Base-by-base conservation (phyloP, 1,284 basidiomycete species). In the Caloboletus firmus region DNA sequence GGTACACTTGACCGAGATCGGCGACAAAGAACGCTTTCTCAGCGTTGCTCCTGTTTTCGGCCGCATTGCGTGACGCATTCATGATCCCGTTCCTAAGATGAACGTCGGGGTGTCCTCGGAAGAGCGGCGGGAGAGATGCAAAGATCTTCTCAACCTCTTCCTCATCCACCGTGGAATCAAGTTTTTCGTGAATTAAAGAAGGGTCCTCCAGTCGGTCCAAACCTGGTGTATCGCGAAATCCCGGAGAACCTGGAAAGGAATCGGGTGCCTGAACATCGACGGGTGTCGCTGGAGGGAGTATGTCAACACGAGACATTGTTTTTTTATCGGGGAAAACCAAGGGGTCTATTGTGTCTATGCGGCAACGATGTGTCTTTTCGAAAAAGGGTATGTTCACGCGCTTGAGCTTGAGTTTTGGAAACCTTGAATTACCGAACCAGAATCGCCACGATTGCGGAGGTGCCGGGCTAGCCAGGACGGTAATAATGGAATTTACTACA, bases 21-120 rank as follows among this genome's bases (percentile, higher is more conserved):
- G 91, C 95, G 12, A 98, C 94, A 66, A 97, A 98, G 72, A 98
- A 98, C 1, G 97, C 95, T 61, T 88, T 87, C 74, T 99, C 97
- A 13, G 92, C 87, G 65, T 95, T 84, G 20, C 79, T 77, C 58
- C 81, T 79, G 55, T 80, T 76, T 30, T 76, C 75, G 39, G 76
- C 76, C 15, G 79, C 73, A 26, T 79, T 74, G 46, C 74, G 74
- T 12, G 79, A 75, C 1, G 88, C 84, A 32, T 79, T 77, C 73
- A 89, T 83, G 56, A 93, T 82, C 15, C 88, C 87, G 56, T 82
- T 80, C 51, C 87, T 78, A 51, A 93, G 79, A 68, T 91, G 86
- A 24, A 86, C 67, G 52, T 89, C 84, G 44, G 85, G 78, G 60
- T 87, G 85, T 20, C 89, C 89, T 56, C 76, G 75, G 60, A 78